Percentiles rank a stretch among this genome's conserved stretches.
These are phyloP conservation scores for Cardamine chenopodiifolia DNA, from an alignment of 345 rosid species.

Conservation along the genomic window DNA sequence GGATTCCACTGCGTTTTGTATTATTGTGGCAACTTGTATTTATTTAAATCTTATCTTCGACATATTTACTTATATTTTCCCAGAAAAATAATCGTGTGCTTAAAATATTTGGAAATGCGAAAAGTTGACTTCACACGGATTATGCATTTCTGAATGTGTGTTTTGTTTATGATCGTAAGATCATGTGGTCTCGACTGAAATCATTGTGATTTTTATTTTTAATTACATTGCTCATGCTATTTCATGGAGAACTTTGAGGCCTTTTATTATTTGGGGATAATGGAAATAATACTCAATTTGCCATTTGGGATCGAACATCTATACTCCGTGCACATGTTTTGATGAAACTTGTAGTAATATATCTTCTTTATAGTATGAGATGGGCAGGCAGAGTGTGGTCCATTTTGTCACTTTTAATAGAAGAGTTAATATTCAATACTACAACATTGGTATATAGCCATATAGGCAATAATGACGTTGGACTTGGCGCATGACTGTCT, in stretches of 20 bases:
- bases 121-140: too few relatives aligned
- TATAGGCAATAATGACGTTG: neutral
- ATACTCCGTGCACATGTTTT: constrained; percentile 31
- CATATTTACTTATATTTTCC: neutral
- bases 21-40: constrained; percentile 15
- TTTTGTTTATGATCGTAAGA: neutral
- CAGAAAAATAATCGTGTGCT: neutral
- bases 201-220: neutral
- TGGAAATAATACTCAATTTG: constrained; percentile 8
- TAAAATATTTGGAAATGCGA: neutral
- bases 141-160: too few relatives aligned
- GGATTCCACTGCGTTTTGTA: constrained; percentile 25
- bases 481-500: neutral
- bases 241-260: constrained; percentile 13
- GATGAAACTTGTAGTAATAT: constrained; percentile 17
- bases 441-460: neutral
- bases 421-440: neutral
- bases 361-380: neutral
- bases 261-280: neutral
- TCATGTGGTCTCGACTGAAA: neutral
- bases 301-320: constrained; percentile 32
- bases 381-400: constrained; percentile 21
- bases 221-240: neutral
- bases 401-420: constrained; percentile 1
- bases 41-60: neutral